These are phyloP conservation scores for Nemophila menziesii DNA, from an alignment of 257 asterid species.

Conservation along the genomic window DNA sequence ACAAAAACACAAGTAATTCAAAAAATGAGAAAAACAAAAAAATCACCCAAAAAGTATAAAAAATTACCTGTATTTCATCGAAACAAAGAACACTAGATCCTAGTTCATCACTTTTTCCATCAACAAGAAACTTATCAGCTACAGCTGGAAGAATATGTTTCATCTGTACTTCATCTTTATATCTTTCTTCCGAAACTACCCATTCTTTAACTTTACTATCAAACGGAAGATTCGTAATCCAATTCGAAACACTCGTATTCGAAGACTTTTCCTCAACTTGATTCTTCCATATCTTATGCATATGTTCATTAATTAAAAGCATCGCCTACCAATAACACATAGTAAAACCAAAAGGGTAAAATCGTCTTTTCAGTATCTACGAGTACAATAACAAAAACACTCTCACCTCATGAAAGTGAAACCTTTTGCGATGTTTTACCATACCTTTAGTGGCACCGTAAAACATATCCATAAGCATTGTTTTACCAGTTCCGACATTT, in stretches of 20 bases:
- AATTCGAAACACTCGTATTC: slow-evolving; percentile 64
- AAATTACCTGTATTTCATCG: slow-evolving; percentile 81
- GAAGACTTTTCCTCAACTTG: slow-evolving; percentile 45
- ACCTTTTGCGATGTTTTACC: slow-evolving; percentile 78
- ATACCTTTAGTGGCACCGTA: slow-evolving; percentile 73
- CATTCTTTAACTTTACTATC: slow-evolving; percentile 82
- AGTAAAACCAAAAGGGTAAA: too few species aligned
- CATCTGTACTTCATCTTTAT: slow-evolving; percentile 68
- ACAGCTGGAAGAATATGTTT: slow-evolving; percentile 87
- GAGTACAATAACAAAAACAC: too few species aligned
- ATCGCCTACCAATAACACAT: slow-evolving; percentile 83
- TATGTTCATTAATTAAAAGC: slow-evolving; percentile 81
- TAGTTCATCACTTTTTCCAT: slow-evolving; percentile 38
- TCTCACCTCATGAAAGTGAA: slow-evolving; percentile 91
- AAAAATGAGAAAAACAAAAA: neutral
- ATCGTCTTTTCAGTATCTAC: too few species aligned
- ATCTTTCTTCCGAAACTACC: slow-evolving; percentile 89
- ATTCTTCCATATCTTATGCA: slow-evolving; percentile 79
- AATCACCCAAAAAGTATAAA: neutral
- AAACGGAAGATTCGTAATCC: slow-evolving; percentile 82
- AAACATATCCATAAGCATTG: slow-evolving; percentile 95
- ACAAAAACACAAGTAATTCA: slow-evolving; percentile 13
- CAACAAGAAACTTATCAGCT: slow-evolving; percentile 79
- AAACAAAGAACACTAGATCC: slow-evolving; percentile 93
- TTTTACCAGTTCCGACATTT: slow-evolving; percentile 99